phyloP scores from a whole-genome alignment of 768 basidiomycete genomes.

The Leucosporidium scottii region DNA sequence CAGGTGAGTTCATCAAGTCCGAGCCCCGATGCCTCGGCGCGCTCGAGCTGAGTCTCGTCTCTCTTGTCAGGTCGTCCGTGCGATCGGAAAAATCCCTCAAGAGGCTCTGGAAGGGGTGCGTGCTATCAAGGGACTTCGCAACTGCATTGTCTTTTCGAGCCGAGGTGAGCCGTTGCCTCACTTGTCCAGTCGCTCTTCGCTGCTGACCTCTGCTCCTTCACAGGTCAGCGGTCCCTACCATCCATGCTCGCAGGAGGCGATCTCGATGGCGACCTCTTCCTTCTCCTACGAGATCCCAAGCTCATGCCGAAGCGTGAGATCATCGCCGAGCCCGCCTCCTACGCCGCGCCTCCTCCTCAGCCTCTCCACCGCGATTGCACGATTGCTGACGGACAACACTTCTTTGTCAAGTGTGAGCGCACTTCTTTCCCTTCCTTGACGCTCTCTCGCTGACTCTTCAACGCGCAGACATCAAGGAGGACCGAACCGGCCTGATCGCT shows the following conservation, averaged over 20 bases:
- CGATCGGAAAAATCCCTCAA: conserved; percentile 8
- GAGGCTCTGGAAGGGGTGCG: background rate
- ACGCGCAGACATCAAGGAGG: conserved; percentile 6
- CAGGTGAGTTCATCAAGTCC: too few relatives aligned
- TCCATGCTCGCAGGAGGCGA: conserved; percentile 23
- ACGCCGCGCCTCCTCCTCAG: background rate
- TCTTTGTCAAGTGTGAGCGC: conserved; percentile 12
- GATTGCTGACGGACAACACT: conserved; percentile 6
- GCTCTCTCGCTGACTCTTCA: background rate
- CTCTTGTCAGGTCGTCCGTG: conserved; percentile 43
- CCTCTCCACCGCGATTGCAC: background rate
- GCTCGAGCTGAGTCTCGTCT: too few relatives aligned
- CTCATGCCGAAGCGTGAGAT: conserved; percentile 1
- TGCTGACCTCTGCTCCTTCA: background rate
- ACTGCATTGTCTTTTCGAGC: conserved; percentile 29
- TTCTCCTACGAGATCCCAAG: background rate
- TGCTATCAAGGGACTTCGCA: background rate
- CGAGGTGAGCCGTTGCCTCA: background rate
- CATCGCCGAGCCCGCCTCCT: background rate
- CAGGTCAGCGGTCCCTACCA: conserved; percentile 8
- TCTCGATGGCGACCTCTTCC: conserved; percentile 23
- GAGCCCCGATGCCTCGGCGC: too few relatives aligned
- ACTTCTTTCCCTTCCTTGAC: too few relatives aligned
- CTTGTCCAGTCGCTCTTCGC: background rate
- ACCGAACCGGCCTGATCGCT: conserved; percentile 5